Percentiles rank a stretch among this genome's conserved stretches.
Evolutionary conservation across 306 rosid genomes (phyloP).

Genomic region (Bauhinia variegata): DNA sequence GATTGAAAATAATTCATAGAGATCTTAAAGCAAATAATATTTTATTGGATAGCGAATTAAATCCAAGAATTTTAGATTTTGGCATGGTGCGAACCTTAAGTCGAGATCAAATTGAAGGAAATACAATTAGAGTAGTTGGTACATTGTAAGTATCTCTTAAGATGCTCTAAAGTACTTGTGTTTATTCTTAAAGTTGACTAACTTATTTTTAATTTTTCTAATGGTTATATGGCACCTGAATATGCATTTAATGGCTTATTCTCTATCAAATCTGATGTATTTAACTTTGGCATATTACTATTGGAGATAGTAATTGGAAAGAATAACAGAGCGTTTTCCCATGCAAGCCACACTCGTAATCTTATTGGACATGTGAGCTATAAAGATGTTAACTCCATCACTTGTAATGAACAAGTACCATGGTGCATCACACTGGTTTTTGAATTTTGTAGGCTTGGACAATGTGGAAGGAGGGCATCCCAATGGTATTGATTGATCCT

Average conservation of each 20-base stretch:
- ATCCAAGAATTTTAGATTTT: neutral
- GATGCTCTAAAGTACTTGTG: too few species aligned
- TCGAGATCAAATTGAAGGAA: neutral
- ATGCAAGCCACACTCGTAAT: neutral
- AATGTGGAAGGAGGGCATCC: slow-evolving; percentile 27
- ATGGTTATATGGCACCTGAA: neutral
- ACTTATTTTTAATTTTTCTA: too few species aligned
- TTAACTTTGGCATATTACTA: slow-evolving; percentile 14
- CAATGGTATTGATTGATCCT: slow-evolving; percentile 15
- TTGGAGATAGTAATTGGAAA: slow-evolving; percentile 27
- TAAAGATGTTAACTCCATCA: neutral
- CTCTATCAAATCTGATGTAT: neutral
- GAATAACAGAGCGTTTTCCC: slow-evolving; percentile 11
- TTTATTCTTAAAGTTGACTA: too few species aligned
- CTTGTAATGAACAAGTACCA: too few species aligned
- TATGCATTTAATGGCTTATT: neutral
- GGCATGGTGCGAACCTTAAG: neutral
- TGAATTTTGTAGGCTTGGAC: slow-evolving; percentile 32
- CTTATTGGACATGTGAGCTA: slow-evolving; percentile 32
- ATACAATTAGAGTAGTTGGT: neutral
- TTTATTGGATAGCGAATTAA: neutral
- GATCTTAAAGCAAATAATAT: neutral
- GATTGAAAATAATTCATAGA: neutral
- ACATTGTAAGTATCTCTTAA: neutral
- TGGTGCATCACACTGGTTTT: too few species aligned